Evolutionary conservation across 2,329 filamentous ascomycete genomes (phyloP).

Genomic region (Paecilomyces sp.): DNA sequence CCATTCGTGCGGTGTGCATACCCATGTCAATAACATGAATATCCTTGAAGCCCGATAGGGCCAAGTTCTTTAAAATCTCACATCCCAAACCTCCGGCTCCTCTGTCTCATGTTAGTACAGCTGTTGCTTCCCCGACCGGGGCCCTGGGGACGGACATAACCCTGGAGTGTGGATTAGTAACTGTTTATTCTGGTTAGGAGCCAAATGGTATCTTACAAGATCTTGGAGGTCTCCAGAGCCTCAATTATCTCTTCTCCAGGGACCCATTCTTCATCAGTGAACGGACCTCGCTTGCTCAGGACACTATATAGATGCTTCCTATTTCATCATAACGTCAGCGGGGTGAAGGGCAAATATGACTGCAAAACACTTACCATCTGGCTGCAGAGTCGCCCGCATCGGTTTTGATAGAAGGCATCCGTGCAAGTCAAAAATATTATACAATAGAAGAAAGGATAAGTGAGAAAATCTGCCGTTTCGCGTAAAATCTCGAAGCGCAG

Average conservation of each 20-base stretch:
- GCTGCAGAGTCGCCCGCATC: conserved; percentile 1
- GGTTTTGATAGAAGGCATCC: neutral
- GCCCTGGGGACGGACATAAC: conserved; percentile 42
- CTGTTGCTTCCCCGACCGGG: conserved; percentile 5
- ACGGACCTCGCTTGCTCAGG: conserved; percentile 69
- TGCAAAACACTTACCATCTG: conserved; percentile 17
- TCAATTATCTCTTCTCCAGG: conserved; percentile 46
- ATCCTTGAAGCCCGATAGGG: conserved; percentile 88
- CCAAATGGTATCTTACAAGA: conserved; percentile 53
- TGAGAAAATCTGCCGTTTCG: neutral
- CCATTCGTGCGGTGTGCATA: conserved; percentile 29
- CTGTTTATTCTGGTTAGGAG: neutral
- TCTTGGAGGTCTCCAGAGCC: conserved; percentile 61
- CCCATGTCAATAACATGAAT: conserved; percentile 99
- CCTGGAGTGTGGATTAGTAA: conserved; percentile 29
- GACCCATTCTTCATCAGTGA: conserved; percentile 60
- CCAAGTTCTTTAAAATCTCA: conserved; percentile 93
- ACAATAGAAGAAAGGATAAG: neutral
- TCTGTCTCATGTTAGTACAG: conserved; percentile 43
- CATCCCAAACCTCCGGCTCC: conserved; percentile 92
- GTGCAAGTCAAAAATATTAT: neutral
- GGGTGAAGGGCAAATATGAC: conserved; percentile 5
- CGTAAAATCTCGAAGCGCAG: neutral
- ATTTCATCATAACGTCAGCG: conserved; percentile 1
- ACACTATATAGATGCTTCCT: conserved; percentile 84